Percentiles rank a stretch among this genome's conserved stretches.
Conservation (phyloP, 2,329 filamentous ascomycete species). For the Xylariaceae sp. region DNA sequence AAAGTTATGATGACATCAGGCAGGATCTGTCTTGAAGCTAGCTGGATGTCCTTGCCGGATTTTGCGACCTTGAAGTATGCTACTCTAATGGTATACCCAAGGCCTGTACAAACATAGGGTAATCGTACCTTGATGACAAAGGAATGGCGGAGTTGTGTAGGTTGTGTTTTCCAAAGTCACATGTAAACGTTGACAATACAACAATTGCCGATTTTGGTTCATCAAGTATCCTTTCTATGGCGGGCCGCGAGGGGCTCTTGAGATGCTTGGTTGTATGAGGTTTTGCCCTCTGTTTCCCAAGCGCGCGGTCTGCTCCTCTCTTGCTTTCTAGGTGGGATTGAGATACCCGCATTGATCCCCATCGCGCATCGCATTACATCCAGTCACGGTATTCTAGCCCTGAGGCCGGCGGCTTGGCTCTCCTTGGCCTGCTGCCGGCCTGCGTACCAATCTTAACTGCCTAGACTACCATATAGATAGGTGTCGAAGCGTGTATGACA, state of each 20-base stretch:
- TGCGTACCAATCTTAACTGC: not conserved
- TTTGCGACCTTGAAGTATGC: not conserved
- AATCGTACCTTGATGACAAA: constrained; percentile 7
- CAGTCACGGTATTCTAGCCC: not conserved
- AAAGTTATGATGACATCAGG: constrained; percentile 2
- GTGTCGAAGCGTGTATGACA: not conserved
- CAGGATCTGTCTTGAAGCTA: not conserved
- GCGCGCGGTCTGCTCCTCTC: not conserved
- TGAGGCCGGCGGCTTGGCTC: not conserved
- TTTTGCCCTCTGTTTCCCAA: not conserved
- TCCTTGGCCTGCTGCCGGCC: not conserved
- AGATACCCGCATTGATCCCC: constrained; percentile 5
- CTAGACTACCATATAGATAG: not conserved
- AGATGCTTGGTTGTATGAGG: not conserved
- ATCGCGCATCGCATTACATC: constrained; percentile 3
- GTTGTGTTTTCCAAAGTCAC: constrained; percentile 8
- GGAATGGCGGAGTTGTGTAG: constrained; percentile 7
- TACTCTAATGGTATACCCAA: not conserved
- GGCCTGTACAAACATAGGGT: constrained; percentile 11
- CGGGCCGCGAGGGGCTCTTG: not conserved
- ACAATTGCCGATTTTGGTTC: not conserved
- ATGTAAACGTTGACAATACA: constrained; percentile 6
- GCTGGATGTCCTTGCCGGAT: not conserved
- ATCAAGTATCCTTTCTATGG: not conserved
- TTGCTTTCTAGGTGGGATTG: not conserved